Evolutionary conservation across 495 filamentous ascomycete genomes (phyloP).

Genomic region (Podospora tetraspora): DNA sequence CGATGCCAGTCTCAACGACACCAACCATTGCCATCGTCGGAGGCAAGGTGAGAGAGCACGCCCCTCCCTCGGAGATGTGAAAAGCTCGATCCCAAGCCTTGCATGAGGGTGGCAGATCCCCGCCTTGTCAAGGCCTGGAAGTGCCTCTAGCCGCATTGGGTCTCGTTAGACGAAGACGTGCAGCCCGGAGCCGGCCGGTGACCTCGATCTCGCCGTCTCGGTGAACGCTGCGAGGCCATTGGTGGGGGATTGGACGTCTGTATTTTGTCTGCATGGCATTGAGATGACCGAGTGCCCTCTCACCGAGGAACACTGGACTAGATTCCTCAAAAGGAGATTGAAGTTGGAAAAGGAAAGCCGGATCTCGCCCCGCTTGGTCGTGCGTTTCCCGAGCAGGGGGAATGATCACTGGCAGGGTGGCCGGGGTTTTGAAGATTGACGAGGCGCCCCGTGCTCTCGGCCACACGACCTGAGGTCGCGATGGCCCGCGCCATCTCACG

Average conservation of each 20-base stretch:
- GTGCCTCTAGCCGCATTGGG: conserved; percentile 1
- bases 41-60: conserved; percentile 1
- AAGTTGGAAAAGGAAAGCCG: conserved; percentile 1
- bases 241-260: not conserved
- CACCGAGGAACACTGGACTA: not conserved
- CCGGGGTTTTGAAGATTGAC: not conserved
- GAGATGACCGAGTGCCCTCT: not conserved
- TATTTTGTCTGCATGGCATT: not conserved
- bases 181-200: not conserved
- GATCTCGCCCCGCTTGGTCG: conserved; percentile 3
- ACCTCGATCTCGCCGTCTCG: not conserved
- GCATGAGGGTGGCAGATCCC: conserved; percentile 6
- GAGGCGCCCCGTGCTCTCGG: not conserved
- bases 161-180: conserved; percentile 6
- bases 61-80: conserved; percentile 35
- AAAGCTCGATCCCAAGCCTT: conserved; percentile 15
- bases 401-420: not conserved
- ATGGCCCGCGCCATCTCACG: not conserved
- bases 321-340: not conserved
- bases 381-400: not conserved
- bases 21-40: not conserved
- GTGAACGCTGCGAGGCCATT: not conserved
- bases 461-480: not conserved
- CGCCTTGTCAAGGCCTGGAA: conserved; percentile 5
- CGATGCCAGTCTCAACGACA: not conserved